Evolutionary conservation across 2,329 filamentous ascomycete species (phyloP), one percentile per base, ranked within the genome.

Genomic region (Colletotrichum lini): DNA sequence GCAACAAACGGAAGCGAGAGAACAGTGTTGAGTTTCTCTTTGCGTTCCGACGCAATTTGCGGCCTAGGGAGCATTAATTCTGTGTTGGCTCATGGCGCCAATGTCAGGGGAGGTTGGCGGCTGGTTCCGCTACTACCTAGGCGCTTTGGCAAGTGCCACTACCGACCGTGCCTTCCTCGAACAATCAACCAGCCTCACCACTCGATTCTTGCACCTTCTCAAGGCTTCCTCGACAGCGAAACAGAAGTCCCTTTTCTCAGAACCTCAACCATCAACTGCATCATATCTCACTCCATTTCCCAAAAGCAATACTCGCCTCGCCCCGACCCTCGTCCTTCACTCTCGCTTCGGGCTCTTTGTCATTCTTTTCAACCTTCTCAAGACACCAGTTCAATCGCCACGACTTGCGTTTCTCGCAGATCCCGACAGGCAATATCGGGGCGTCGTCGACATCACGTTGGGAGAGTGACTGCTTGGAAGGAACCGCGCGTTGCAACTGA

Each of bases 401-500:
- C 54, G 47, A 35, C 68, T 57, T 18, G 23, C 9, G 15, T 26
- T 3, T 52, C 13, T 9, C 64, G 65, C 52, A 71, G 50, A 40
- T 18, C 45, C 23, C 44, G 50, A 15, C 26, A 26, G 10, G 64
- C 6, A 35, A 23, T 26, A 16, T n/a, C 52, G n/a, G 7, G 30
- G 50, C 50, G 64, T 35, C 64, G 50, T 26, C 64, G 45, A 6
- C 35, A 50, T 12, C 23, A 26, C n/a, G n/a, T 40, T n/a, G 40
- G 12, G 38, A 57, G 57, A 30, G 23, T 10, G 5, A 12, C 16
- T 16, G 5, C 26, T 26, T 73, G 67, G 67, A 64, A 50, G 50
- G 71, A 73, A n/a, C 71, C 71, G n/a, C 67, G 54, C 18, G 40
- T 73, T 30, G 50, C 47, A 16, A n/a, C 52, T 16, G 71, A 73